Percentiles rank a stretch among this genome's conserved stretches.
Conservation (phyloP, 108 stramenopile genomes). For the Discostella stelligeroides region DNA sequence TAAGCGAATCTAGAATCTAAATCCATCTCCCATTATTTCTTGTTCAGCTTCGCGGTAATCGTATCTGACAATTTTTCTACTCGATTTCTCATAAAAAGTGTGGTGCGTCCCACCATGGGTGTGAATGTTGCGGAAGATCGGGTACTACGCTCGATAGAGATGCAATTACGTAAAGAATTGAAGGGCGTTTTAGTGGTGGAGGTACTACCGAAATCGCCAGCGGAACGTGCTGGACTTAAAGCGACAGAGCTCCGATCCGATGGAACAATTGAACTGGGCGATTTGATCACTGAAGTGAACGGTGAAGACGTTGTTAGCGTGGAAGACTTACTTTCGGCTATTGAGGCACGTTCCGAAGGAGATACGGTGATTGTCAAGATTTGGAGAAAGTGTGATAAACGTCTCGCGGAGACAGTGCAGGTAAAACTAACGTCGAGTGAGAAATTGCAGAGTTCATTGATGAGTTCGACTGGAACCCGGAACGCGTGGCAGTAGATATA, state of each 20-base stretch:
- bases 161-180: slow-evolving; percentile 53
- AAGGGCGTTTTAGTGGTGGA: slow-evolving; percentile 69
- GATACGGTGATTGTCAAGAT: slow-evolving; percentile 21
- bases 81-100: slow-evolving; percentile 4
- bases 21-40: too few relatives aligned
- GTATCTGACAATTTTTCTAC: too few relatives aligned
- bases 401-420: slow-evolving; percentile 14
- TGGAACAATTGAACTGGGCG: slow-evolving; percentile 63
- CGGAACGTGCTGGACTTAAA: slow-evolving; percentile 48
- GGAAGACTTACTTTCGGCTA: slow-evolving; percentile 68
- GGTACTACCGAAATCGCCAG: slow-evolving; percentile 58
- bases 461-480: background rate
- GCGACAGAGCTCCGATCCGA: slow-evolving; percentile 41
- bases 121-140: slow-evolving; percentile 73
- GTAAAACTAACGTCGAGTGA: slow-evolving; percentile 24
- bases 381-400: slow-evolving; percentile 35
- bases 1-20: too few relatives aligned
- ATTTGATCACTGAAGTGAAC: slow-evolving; percentile 63
- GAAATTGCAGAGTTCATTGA: slow-evolving; percentile 14
- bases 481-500: background rate
- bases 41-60: too few relatives aligned
- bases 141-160: slow-evolving; percentile 51
- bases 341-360: slow-evolving; percentile 26
- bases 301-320: slow-evolving; percentile 58
- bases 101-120: slow-evolving; percentile 81